phyloP scores from a whole-genome alignment of 345 rosid species.

The Microcos paniculata region DNA sequence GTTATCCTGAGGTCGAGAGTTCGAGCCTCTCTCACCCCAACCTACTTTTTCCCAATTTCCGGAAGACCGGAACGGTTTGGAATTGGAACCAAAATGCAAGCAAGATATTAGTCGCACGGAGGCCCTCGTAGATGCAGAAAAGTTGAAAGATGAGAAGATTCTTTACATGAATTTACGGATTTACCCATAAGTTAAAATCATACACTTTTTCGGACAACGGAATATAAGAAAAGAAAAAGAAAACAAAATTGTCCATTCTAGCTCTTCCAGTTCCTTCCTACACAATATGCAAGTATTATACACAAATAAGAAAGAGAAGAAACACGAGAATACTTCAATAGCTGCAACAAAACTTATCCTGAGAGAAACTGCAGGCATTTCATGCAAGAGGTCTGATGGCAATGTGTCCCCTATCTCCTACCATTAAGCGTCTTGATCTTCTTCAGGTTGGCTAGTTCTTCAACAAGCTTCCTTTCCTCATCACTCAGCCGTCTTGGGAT shows the following conservation, averaged over 20 bases:
- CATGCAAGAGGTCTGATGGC: neutral
- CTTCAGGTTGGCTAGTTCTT: constrained; percentile 41
- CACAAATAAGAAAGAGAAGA: neutral
- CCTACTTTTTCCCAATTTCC: too few relatives aligned
- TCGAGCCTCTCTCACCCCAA: constrained; percentile 97
- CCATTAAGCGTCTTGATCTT: constrained; percentile 27
- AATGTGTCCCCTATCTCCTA: constrained; percentile 9
- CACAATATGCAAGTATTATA: neutral
- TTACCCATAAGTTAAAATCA: too few relatives aligned
- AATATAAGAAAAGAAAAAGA: too few relatives aligned
- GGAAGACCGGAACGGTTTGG: too few relatives aligned
- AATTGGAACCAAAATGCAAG: too few relatives aligned
- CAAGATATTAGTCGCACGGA: too few relatives aligned
- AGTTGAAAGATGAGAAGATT: too few relatives aligned
- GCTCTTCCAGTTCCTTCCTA: neutral
- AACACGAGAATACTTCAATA: neutral
- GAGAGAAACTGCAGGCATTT: neutral
- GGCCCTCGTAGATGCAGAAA: too few relatives aligned
- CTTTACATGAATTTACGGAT: too few relatives aligned
- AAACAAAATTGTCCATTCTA: neutral
- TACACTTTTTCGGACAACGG: too few relatives aligned
- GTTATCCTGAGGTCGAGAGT: constrained; percentile 96
- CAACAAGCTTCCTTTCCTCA: constrained; percentile 19
- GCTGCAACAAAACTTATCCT: neutral
- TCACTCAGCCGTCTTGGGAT: neutral